A percentile compares a stretch with the other conserved stretches of the same genome.
Conservation (phyloP, 1,139 yeast genomes). For the Kodamaea sp. region DNA sequence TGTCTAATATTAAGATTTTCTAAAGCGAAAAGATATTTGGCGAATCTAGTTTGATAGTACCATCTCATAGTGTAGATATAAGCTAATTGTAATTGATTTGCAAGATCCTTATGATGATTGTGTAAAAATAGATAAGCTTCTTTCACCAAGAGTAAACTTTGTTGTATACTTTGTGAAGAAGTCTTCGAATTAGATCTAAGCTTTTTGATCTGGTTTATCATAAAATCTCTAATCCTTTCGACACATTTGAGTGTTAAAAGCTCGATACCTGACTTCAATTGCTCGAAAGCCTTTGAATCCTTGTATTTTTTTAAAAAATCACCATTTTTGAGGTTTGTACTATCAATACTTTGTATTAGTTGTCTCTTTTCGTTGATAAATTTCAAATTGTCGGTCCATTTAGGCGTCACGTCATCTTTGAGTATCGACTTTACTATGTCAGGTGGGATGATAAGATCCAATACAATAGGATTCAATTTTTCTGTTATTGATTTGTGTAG, state of each 20-base stretch:
- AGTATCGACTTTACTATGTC: constrained; percentile 49
- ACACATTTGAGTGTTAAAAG: constrained; percentile 50
- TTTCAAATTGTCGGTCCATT: constrained; percentile 60
- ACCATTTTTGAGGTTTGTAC: constrained; percentile 19
- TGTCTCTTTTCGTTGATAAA: constrained; percentile 56
- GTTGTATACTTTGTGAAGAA: constrained; percentile 75
- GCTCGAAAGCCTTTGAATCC: constrained; percentile 33
- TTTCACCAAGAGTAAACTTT: constrained; percentile 54
- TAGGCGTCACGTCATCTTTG: constrained; percentile 42
- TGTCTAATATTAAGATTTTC: constrained; percentile 55
- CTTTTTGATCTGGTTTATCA: constrained; percentile 60
- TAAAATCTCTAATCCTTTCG: constrained; percentile 71
- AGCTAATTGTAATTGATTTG: constrained; percentile 73
- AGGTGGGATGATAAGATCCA: constrained; percentile 75
- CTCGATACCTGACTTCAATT: constrained; percentile 37
- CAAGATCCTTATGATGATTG: constrained; percentile 57
- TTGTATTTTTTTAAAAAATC: constrained; percentile 16
- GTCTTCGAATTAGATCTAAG: constrained; percentile 45
- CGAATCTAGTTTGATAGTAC: constrained; percentile 82
- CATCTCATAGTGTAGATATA: constrained; percentile 86
- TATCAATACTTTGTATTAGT: constrained; percentile 33
- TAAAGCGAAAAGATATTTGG: constrained; percentile 72
- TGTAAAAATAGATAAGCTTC: constrained; percentile 59
- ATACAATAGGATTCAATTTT: constrained; percentile 64
- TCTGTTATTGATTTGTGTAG: constrained; percentile 54